Evolutionary conservation across 2,329 filamentous ascomycete genomes (phyloP).

Genomic region (Xylariaceae sp.): DNA sequence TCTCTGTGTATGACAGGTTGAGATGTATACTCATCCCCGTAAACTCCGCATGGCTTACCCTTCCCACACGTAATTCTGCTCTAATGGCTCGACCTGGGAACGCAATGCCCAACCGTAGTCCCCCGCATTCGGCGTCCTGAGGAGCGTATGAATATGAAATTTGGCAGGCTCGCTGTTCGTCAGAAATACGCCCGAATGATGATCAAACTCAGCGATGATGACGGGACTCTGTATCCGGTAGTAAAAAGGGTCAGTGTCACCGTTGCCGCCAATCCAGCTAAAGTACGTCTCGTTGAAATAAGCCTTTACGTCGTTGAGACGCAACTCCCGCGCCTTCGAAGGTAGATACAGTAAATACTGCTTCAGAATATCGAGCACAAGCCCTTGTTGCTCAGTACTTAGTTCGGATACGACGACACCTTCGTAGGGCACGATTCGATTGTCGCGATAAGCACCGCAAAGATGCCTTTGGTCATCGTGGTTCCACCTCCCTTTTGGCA

Average conservation of each 20-base stretch:
- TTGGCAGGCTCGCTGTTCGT: constrained; percentile 69
- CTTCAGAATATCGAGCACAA: constrained; percentile 56
- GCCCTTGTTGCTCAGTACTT: constrained; percentile 42
- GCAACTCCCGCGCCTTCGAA: constrained; percentile 45
- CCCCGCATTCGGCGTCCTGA: constrained; percentile 68
- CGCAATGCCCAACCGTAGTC: constrained; percentile 64
- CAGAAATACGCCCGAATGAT: constrained; percentile 75
- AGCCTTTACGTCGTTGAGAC: constrained; percentile 49
- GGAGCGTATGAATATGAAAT: constrained; percentile 74
- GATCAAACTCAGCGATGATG: constrained; percentile 71
- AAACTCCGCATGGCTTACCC: constrained; percentile 17
- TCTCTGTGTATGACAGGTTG: no score
- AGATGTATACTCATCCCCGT: no score
- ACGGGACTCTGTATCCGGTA: constrained; percentile 75
- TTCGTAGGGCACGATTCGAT: constrained; percentile 71
- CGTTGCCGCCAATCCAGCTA: constrained; percentile 71
- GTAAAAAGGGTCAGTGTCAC: constrained; percentile 68
- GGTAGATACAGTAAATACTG: constrained; percentile 70
- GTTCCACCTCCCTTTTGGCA: constrained; percentile 71
- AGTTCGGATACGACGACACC: constrained; percentile 56
- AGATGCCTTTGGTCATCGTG: constrained; percentile 75
- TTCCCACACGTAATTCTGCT: constrained; percentile 42
- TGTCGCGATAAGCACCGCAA: constrained; percentile 75
- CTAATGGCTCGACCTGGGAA: constrained; percentile 31
- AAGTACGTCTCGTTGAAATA: constrained; percentile 72